Evolutionary conservation across 2,329 filamentous ascomycete species (phyloP).

Genomic region (Aspergillus aculeatinus): DNA sequence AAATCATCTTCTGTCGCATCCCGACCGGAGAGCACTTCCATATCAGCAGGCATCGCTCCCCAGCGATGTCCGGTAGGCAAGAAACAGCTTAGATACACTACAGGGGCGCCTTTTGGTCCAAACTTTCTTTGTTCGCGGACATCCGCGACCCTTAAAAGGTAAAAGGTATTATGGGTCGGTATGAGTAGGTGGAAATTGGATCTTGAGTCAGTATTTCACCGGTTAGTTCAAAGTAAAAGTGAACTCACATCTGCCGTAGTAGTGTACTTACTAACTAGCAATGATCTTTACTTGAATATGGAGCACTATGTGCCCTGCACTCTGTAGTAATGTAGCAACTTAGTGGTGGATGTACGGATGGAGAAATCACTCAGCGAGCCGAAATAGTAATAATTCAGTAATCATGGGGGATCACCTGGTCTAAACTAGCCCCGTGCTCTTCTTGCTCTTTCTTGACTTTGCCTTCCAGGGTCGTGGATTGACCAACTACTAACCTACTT

Average conservation of each 20-base stretch:
- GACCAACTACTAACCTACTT: too few relatives aligned
- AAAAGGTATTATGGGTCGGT: too few relatives aligned
- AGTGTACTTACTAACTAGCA: background rate
- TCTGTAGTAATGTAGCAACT: too few relatives aligned
- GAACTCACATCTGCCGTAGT: too few relatives aligned
- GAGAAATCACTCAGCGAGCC: background rate
- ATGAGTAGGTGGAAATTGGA: background rate
- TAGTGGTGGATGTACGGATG: background rate
- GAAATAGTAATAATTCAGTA: background rate
- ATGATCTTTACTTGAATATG: background rate
- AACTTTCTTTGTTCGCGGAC: slow-evolving; percentile 9
- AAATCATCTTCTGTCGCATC: background rate
- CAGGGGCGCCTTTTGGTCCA: slow-evolving; percentile 10
- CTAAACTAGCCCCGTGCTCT: slow-evolving; percentile 4
- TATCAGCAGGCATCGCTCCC: slow-evolving; percentile 11
- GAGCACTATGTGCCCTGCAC: too few relatives aligned
- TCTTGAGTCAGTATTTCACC: too few relatives aligned
- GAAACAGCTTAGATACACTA: background rate
- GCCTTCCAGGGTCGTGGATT: background rate
- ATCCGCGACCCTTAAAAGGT: too few relatives aligned
- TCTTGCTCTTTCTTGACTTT: background rate
- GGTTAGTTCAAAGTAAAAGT: too few relatives aligned
- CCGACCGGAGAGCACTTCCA: slow-evolving; percentile 14
- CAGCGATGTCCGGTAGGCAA: background rate
- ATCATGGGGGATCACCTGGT: background rate